phyloP scores from a whole-genome alignment of 129 eudicot species.

The Heracleum sosnowskyi region DNA sequence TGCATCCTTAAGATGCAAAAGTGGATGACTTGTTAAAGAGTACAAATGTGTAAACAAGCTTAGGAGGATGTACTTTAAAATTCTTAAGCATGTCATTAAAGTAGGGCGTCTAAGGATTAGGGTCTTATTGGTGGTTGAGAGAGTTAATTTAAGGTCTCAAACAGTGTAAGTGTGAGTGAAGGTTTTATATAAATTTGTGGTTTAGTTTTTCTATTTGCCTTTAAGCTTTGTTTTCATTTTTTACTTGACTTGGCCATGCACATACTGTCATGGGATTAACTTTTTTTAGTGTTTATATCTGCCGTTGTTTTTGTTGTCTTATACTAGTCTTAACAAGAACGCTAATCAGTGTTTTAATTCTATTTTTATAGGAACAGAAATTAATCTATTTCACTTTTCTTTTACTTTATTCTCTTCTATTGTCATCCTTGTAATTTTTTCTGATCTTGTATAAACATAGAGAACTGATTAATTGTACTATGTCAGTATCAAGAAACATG shows the following conservation, averaged over 20 bases:
- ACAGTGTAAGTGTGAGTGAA: background rate
- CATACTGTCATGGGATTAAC: background rate
- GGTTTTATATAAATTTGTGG: background rate
- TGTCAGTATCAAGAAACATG: conserved; percentile 83
- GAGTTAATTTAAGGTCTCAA: background rate
- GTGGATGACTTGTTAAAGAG: background rate
- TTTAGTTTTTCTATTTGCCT: background rate
- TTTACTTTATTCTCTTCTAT: background rate
- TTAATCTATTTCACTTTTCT: background rate
- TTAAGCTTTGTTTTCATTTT: background rate
- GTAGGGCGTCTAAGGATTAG: background rate
- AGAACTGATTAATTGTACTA: conserved; percentile 8
- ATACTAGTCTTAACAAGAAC: background rate
- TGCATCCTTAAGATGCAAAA: background rate
- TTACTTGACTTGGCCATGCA: background rate
- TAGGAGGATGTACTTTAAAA: background rate
- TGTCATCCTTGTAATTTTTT: background rate
- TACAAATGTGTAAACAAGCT: background rate
- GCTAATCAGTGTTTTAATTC: background rate
- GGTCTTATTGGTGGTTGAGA: background rate
- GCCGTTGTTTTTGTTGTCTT: background rate
- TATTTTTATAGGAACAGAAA: background rate
- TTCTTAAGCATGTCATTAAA: background rate
- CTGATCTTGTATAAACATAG: background rate
- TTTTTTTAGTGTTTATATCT: background rate